Evolutionary conservation across 2,329 filamentous ascomycete species (phyloP).

Genomic region (Arthrobotrys megalospora): DNA sequence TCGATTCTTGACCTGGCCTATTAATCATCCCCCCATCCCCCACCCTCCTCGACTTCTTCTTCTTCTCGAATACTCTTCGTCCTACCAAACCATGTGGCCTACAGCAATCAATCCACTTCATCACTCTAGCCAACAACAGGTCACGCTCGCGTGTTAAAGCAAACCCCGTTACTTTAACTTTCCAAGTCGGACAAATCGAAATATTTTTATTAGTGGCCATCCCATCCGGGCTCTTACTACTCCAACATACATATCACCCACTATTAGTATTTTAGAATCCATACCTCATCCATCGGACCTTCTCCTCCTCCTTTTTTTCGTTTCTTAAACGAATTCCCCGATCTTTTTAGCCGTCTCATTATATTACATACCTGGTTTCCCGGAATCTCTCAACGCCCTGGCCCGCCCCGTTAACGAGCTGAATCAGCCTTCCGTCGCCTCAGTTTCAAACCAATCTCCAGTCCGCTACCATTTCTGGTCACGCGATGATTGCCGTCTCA

Average conservation of each 20-base stretch:
- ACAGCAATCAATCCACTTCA: slow-evolving; percentile 42
- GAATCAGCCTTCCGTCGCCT: slow-evolving; percentile 27
- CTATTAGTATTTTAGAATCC: not conserved
- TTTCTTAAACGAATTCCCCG: slow-evolving; percentile 1
- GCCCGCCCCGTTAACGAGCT: slow-evolving; percentile 36
- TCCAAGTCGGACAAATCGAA: not conserved
- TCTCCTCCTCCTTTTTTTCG: not conserved
- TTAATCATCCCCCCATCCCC: slow-evolving; percentile 34
- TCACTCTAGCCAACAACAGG: slow-evolving; percentile 21
- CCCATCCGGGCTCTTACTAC: not conserved
- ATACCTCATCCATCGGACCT: slow-evolving; percentile 1
- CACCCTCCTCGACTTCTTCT: slow-evolving; percentile 28
- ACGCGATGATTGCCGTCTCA: slow-evolving; percentile 61
- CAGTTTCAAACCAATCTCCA: slow-evolving; percentile 21
- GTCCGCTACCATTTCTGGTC: slow-evolving; percentile 28
- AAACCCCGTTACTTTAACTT: not conserved
- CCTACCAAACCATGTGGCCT: slow-evolving; percentile 44
- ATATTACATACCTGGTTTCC: slow-evolving; percentile 26
- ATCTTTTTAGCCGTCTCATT: slow-evolving; percentile 48
- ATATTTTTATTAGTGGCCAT: not conserved
- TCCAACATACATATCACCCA: not conserved
- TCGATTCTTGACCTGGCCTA: slow-evolving; percentile 42
- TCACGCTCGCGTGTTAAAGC: slow-evolving; percentile 36
- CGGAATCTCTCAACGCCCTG: slow-evolving; percentile 41
- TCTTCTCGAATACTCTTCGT: slow-evolving; percentile 19